Evolutionary conservation across 352 stramenopile species (phyloP), one percentile per base, ranked within the genome.

Genomic region (Achlya hypogyna): DNA sequence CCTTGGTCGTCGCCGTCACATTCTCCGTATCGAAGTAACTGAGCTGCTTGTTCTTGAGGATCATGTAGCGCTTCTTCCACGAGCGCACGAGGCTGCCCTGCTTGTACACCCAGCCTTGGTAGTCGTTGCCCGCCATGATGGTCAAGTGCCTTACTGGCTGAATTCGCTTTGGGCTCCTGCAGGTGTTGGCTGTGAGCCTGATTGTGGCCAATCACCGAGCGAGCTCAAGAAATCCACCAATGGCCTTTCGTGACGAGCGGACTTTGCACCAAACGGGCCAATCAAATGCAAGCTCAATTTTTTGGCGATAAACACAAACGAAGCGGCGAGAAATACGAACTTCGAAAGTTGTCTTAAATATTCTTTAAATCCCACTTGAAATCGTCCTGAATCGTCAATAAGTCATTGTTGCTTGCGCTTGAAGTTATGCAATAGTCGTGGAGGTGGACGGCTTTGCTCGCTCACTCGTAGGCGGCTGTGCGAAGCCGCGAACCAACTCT

Each of bases 21-120:
- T 74, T 78, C 45, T 79, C 78, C 63, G 80, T 90, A 71, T 92
- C 78, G 73, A 92, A 93, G 74, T 93, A 93, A 65, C 82, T 89
- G 34, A 93, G 73, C 53, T 91, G 81, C 47, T 84, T 84, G n/a
- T 82, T 83, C 31, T 73, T 74, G 51, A 93, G 75, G 64, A 93
- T 80, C 78, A 93, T 87, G 69, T 87, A 93, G 49, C 85, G 82
- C 73, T 88, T 88, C 79, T 93, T 93, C 85, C 85, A 93, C 74
- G 83, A 92, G 62, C 74, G 76, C 45, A 93, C 74, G 16, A 92
- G 73, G 29, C 77, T 88, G 62, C 85, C 85, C 65, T 93, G 83
- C 62, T 93, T 93, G 76, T 82, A 91, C 31, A 91, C 82, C 85
- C 85, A 93, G 47, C 85, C 85, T 65, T 74, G 75, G 67, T 84